Evolutionary conservation across 805 yeast genomes (phyloP).

Genomic region (Lipomyces spencermartinsiae): DNA sequence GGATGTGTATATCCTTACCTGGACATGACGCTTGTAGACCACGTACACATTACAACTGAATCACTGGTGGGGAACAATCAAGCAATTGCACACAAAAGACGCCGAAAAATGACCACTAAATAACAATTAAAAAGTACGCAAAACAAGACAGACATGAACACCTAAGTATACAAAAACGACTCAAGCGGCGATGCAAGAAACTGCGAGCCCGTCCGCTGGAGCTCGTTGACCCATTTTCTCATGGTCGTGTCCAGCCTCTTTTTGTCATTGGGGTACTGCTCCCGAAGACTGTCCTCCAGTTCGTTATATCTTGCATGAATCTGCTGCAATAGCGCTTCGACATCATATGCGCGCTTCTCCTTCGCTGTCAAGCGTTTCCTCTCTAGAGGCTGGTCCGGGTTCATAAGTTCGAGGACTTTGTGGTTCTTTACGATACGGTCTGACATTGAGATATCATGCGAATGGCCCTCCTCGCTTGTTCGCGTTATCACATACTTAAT

Average conservation of each 20-base stretch:
- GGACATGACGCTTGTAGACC: neutral
- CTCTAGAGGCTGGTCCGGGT: conserved; percentile 23
- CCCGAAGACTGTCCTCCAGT: conserved; percentile 14
- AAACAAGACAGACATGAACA: neutral
- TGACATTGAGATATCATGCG: conserved; percentile 29
- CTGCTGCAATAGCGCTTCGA: conserved; percentile 18
- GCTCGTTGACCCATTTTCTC: conserved; percentile 28
- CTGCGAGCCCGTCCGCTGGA: conserved; percentile 12
- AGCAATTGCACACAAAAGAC: neutral
- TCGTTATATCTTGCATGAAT: conserved; percentile 17
- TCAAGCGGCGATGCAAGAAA: conserved; percentile 17
- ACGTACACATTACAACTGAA: neutral
- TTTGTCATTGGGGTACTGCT: conserved; percentile 18
- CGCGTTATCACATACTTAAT: conserved; percentile 20
- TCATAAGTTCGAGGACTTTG: conserved; percentile 21
- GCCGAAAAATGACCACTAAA: neutral
- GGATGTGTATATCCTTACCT: neutral
- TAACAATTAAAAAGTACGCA: neutral
- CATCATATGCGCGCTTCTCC: conserved; percentile 24
- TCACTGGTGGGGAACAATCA: neutral
- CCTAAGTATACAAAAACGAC: conserved; percentile 14
- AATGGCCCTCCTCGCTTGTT: conserved; percentile 20
- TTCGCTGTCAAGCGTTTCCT: conserved; percentile 22
- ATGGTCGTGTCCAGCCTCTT: conserved; percentile 25
- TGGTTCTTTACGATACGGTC: conserved; percentile 30